Percentiles rank a stretch among this genome's conserved stretches.
Conservation (phyloP, 148 eudicot genomes). For the Fallopia convolvulus region DNA sequence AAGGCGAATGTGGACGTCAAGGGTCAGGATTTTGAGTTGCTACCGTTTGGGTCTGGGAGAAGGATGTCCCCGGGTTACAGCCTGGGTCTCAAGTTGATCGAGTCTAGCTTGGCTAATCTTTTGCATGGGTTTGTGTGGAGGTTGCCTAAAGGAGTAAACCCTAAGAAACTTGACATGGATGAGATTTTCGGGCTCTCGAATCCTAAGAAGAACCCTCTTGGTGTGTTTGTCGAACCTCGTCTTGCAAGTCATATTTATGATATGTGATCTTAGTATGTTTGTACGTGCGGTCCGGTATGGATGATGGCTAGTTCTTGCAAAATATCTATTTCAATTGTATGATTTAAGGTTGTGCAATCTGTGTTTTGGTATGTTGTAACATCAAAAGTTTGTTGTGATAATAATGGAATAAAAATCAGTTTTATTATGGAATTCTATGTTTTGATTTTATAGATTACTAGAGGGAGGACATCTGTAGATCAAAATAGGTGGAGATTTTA, state of each 20-base stretch:
- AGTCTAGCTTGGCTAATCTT: slow-evolving; percentile 67
- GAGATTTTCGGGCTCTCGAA: slow-evolving; percentile 76
- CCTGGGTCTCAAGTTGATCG: slow-evolving; percentile 63
- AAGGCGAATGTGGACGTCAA: slow-evolving; percentile 51
- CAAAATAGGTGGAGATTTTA: no score
- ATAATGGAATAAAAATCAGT: not conserved
- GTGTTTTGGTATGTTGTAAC: not conserved
- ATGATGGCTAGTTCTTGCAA: no score
- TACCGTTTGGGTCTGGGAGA: slow-evolving; percentile 83
- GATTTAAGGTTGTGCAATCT: not conserved
- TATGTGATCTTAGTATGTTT: slow-evolving; percentile 8
- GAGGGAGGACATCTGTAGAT: no score
- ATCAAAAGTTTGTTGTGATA: not conserved
- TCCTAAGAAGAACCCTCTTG: slow-evolving; percentile 60
- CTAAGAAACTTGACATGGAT: slow-evolving; percentile 61
- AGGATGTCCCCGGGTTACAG: slow-evolving; percentile 91
- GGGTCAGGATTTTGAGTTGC: slow-evolving; percentile 61
- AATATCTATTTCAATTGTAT: not conserved
- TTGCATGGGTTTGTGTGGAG: slow-evolving; percentile 81
- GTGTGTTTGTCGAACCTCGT: slow-evolving; percentile 36
- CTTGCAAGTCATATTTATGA: slow-evolving; percentile 38
- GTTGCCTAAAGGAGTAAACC: slow-evolving; percentile 43
- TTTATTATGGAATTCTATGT: no score
- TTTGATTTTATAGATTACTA: no score
- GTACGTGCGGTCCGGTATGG: not conserved